Conservation (phyloP, 768 basidiomycete species). For the Xerocomellus dryophilus region DNA sequence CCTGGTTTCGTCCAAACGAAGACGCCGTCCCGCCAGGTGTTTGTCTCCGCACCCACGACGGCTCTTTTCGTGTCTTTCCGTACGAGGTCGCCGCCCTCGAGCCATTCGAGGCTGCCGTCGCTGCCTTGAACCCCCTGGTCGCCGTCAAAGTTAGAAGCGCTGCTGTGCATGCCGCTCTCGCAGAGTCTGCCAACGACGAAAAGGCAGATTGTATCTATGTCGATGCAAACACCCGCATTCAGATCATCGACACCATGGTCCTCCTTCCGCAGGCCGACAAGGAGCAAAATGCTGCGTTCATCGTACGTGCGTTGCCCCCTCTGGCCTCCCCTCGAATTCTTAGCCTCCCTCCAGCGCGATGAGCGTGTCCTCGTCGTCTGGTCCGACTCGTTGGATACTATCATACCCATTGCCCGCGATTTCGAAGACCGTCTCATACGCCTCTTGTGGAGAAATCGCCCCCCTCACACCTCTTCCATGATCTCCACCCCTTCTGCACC, state of each 20-base stretch:
- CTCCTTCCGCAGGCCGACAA: slow-evolving; percentile 56
- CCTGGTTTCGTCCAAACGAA: slow-evolving; percentile 53
- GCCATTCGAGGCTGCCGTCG: slow-evolving; percentile 53
- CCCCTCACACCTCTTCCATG: slow-evolving; percentile 21
- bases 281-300: slow-evolving; percentile 56
- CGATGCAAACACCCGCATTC: slow-evolving; percentile 66
- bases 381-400: slow-evolving; percentile 75
- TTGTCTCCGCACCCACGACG: slow-evolving; percentile 46
- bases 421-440: slow-evolving; percentile 58
- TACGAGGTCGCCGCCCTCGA: slow-evolving; percentile 51
- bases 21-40: slow-evolving; percentile 46
- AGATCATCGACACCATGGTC: slow-evolving; percentile 76
- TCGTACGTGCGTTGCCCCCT: slow-evolving; percentile 45
- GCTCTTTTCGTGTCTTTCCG: slow-evolving; percentile 53
- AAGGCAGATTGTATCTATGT: slow-evolving; percentile 40
- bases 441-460: slow-evolving; percentile 49
- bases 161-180: slow-evolving; percentile 49
- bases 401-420: slow-evolving; percentile 51
- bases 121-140: slow-evolving; percentile 52
- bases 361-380: slow-evolving; percentile 84
- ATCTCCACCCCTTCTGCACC: slow-evolving; percentile 30
- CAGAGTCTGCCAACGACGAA: slow-evolving; percentile 34
- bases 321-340: background rate
- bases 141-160: slow-evolving; percentile 52
- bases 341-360: slow-evolving; percentile 50